Percentiles rank a stretch among this genome's conserved stretches.
Conservation (phyloP, 2,329 filamentous ascomycete genomes). For the Epicoccum sorghinum region DNA sequence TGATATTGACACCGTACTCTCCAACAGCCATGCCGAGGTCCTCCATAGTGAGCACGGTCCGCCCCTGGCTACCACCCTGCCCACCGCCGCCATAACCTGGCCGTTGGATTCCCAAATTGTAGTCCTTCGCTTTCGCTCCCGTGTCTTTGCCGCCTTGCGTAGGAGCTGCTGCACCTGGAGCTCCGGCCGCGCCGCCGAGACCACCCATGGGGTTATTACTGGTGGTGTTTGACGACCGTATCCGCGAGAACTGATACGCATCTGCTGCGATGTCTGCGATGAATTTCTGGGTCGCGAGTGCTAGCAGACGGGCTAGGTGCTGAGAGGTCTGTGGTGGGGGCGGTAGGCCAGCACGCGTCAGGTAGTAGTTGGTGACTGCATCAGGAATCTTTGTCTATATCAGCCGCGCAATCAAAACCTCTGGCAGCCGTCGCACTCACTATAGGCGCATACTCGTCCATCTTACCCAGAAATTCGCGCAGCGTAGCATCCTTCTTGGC, state of each 20-base stretch:
- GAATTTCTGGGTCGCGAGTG: slow-evolving; percentile 98
- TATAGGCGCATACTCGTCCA: slow-evolving; percentile 98
- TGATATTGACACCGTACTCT: slow-evolving; percentile 97
- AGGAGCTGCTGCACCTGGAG: slow-evolving; percentile 62
- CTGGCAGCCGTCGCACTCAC: slow-evolving; percentile 59
- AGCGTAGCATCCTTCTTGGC: slow-evolving; percentile 90
- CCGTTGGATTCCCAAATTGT: slow-evolving; percentile 56
- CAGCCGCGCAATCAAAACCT: slow-evolving; percentile 12
- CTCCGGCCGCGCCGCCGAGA: slow-evolving; percentile 69
- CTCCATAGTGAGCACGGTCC: slow-evolving; percentile 97
- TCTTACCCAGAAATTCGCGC: slow-evolving; percentile 91
- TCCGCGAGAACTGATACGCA: slow-evolving; percentile 96
- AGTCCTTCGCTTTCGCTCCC: slow-evolving; percentile 52
- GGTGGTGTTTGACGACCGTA: slow-evolving; percentile 89
- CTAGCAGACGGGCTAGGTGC: slow-evolving; percentile 88
- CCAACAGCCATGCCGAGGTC: slow-evolving; percentile 97
- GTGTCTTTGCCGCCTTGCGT: slow-evolving; percentile 57
- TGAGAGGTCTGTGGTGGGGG: slow-evolving; percentile 89
- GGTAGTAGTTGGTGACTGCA: slow-evolving; percentile 96
- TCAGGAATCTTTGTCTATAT: slow-evolving; percentile 78
- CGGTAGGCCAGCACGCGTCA: slow-evolving; percentile 92
- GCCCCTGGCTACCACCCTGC: slow-evolving; percentile 84
- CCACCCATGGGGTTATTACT: slow-evolving; percentile 92
- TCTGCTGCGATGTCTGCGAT: slow-evolving; percentile 97
- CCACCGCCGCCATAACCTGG: slow-evolving; percentile 76